Percentiles rank a stretch among this genome's conserved stretches.
Conservation (phyloP, 2,329 filamentous ascomycete species). For the Botryotinia globosa region DNA sequence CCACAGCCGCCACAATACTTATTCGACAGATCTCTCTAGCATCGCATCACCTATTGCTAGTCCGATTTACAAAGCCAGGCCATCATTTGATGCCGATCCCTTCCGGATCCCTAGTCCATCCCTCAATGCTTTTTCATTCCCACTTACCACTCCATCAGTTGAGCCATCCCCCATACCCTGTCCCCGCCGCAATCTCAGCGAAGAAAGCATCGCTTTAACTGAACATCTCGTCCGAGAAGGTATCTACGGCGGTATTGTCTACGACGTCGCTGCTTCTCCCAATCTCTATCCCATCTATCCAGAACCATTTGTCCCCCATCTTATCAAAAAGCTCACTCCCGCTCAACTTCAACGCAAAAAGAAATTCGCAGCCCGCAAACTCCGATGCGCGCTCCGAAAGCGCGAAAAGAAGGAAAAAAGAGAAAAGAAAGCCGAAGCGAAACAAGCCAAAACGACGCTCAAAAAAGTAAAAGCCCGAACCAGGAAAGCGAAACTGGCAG, state of each 20-base stretch:
- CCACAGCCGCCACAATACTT: not conserved
- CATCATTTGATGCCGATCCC: not conserved
- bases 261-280: not conserved
- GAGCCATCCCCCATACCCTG: not conserved
- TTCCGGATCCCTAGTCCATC: not conserved
- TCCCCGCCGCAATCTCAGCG: not conserved
- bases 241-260: constrained; percentile 8
- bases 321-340: not conserved
- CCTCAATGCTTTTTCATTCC: not conserved
- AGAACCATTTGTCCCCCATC: not conserved
- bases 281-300: not conserved
- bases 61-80: not conserved
- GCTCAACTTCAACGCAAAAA: not conserved
- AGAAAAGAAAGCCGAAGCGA: not conserved
- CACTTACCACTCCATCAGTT: not conserved
- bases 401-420: not conserved
- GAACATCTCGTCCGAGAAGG: constrained; percentile 9
- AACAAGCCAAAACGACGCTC: not conserved
- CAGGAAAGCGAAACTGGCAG: not conserved
- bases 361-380: not conserved
- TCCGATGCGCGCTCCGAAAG: not conserved
- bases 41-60: not conserved
- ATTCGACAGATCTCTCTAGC: not conserved
- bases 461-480: not conserved
- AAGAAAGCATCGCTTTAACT: constrained; percentile 2